Conservation (phyloP, 129 eudicot species). For the Flaveria linearis region DNA sequence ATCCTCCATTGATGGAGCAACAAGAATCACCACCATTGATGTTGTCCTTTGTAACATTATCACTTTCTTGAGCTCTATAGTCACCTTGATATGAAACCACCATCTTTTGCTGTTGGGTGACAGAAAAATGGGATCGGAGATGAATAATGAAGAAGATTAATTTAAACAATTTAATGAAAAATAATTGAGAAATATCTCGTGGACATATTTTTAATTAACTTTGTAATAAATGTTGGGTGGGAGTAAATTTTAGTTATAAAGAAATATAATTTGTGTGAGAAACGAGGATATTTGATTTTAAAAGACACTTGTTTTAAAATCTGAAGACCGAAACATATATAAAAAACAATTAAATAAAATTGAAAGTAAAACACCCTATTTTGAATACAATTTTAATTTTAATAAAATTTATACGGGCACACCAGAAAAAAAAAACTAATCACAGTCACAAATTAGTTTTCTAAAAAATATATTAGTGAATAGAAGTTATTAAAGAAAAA, state of each 20-base stretch:
- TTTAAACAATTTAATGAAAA: conserved; percentile 15
- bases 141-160: background rate
- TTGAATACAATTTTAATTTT: too few relatives aligned
- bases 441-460: too few relatives aligned
- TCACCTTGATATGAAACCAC: conserved; percentile 2
- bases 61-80: conserved; percentile 10
- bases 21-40: conserved; percentile 17
- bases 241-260: conserved; percentile 21
- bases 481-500: too few relatives aligned
- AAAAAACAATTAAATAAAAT: too few relatives aligned
- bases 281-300: background rate
- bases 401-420: too few relatives aligned
- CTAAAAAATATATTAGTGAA: too few relatives aligned
- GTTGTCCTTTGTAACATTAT: conserved; percentile 2
- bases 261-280: conserved; percentile 24
- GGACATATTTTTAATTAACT: conserved; percentile 17
- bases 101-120: background rate
- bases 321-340: too few relatives aligned
- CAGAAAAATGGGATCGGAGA: background rate
- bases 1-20: conserved; percentile 15
- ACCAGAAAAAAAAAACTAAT: too few relatives aligned
- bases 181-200: conserved; percentile 25
- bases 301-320: background rate
- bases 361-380: too few relatives aligned
- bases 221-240: conserved; percentile 23